Percentiles rank a stretch among this genome's conserved stretches.
Evolutionary conservation across 768 basidiomycete species (phyloP).

Genomic region (Hydnomerulius pinastri): DNA sequence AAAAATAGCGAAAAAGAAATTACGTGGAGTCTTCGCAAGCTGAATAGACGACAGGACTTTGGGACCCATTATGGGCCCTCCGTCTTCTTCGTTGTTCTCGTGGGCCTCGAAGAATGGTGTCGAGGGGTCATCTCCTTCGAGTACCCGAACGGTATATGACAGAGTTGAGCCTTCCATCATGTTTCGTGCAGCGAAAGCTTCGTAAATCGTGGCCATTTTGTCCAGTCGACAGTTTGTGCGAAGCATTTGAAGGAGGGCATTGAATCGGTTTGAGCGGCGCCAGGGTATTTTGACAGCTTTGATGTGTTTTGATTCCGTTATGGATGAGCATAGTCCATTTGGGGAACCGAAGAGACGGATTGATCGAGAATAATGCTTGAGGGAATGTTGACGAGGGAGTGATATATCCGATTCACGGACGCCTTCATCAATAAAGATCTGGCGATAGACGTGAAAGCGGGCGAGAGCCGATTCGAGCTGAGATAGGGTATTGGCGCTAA

Average conservation of each 20-base stretch:
- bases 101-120: not conserved
- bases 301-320: conserved; percentile 39
- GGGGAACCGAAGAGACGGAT: conserved; percentile 19
- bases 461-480: conserved; percentile 8
- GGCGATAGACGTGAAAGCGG: conserved; percentile 11
- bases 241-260: conserved; percentile 14
- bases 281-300: conserved; percentile 39
- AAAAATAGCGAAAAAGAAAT: not conserved
- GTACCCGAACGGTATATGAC: not conserved
- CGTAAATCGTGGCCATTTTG: conserved; percentile 5
- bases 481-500: conserved; percentile 11
- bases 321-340: conserved; percentile 30
- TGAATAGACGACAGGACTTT: conserved; percentile 5
- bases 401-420: conserved; percentile 6
- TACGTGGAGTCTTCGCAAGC: conserved; percentile 12
- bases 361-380: conserved; percentile 15
- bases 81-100: conserved; percentile 3
- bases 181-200: conserved; percentile 16
- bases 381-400: conserved; percentile 20
- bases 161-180: conserved; percentile 17
- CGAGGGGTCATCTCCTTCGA: not conserved
- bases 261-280: conserved; percentile 20
- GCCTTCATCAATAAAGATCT: conserved; percentile 12
- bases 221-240: conserved; percentile 28
- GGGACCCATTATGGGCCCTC: conserved; percentile 1